A percentile compares a stretch with the other conserved stretches of the same genome.
These are phyloP conservation scores for Incumbomyces lentus DNA, from an alignment of 2,329 filamentous ascomycete genomes.

Conservation along the genomic window DNA sequence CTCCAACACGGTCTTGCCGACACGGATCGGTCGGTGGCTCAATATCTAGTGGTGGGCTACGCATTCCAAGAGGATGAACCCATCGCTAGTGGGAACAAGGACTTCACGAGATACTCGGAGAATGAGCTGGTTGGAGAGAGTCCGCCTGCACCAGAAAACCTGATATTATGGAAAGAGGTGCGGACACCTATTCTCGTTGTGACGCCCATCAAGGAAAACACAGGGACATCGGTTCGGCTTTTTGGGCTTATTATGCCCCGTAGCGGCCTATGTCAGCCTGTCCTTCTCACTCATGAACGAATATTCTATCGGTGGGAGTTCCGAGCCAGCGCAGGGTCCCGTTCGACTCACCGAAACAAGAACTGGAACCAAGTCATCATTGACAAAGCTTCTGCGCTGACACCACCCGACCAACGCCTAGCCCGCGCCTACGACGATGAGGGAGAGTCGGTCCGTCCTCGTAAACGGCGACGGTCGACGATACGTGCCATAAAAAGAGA, in stretches of 20 bases:
- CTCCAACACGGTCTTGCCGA: not conserved
- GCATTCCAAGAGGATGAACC: constrained; percentile 6
- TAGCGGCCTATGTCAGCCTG: constrained; percentile 5
- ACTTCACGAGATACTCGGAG: constrained; percentile 3
- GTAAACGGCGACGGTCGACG: not conserved
- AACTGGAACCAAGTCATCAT: constrained; percentile 8
- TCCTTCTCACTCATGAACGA: constrained; percentile 6
- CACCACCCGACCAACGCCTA: not conserved
- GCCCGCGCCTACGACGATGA: not conserved
- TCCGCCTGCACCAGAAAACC: not conserved
- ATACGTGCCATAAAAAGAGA: not conserved
- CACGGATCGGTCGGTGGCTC: not conserved
- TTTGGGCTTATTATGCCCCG: constrained; percentile 6
- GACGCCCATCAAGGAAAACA: constrained; percentile 8
- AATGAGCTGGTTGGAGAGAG: constrained; percentile 6
- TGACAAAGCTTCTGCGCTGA: constrained; percentile 1
- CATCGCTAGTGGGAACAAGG: not conserved
- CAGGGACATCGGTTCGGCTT: constrained; percentile 4
- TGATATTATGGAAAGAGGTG: constrained; percentile 1
- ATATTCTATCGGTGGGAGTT: constrained; percentile 8
- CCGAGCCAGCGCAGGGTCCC: constrained; percentile 5
- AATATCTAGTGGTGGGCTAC: constrained; percentile 6
- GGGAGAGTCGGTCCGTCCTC: not conserved
- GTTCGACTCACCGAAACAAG: constrained; percentile 4
- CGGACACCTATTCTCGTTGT: constrained; percentile 5